Conservation (phyloP, 768 basidiomycete genomes). For the Mycena rosella region DNA sequence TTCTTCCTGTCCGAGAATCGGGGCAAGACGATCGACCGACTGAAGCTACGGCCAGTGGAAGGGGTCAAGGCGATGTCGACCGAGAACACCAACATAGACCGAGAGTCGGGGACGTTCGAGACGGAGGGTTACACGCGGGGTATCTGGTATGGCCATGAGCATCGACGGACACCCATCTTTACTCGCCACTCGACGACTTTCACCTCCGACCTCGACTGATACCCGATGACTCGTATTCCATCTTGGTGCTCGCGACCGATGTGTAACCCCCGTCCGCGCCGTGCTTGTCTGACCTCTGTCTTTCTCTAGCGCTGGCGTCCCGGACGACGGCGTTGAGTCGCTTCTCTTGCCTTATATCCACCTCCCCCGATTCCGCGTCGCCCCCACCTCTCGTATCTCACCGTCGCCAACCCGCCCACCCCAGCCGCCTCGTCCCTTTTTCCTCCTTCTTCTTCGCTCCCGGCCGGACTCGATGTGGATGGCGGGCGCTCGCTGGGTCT, state of each 20-base stretch:
- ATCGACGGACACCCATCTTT: slow-evolving; percentile 15
- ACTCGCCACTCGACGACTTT: slow-evolving; percentile 8
- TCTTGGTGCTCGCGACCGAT: neutral
- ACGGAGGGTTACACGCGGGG: neutral
- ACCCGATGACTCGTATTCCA: neutral
- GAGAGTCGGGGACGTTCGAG: neutral
- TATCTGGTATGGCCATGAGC: slow-evolving; percentile 4
- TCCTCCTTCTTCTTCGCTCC: neutral
- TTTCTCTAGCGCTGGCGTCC: neutral
- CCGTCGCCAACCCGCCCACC: neutral
- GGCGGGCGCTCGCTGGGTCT: neutral
- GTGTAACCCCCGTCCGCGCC: too few species aligned
- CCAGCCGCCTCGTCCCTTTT: neutral
- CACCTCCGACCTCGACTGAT: slow-evolving; percentile 1
- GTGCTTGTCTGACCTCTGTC: neutral
- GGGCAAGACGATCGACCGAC: neutral
- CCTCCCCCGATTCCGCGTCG: slow-evolving; percentile 23
- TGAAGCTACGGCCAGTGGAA: slow-evolving; percentile 5
- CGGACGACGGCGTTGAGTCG: slow-evolving; percentile 19
- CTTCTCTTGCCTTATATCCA: slow-evolving; percentile 20
- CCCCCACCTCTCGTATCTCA: neutral
- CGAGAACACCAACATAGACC: neutral
- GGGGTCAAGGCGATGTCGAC: neutral
- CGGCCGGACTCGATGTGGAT: neutral
- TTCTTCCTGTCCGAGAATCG: neutral